Conservation (phyloP, 345 rosid species). For the Excoecaria agallocha region DNA sequence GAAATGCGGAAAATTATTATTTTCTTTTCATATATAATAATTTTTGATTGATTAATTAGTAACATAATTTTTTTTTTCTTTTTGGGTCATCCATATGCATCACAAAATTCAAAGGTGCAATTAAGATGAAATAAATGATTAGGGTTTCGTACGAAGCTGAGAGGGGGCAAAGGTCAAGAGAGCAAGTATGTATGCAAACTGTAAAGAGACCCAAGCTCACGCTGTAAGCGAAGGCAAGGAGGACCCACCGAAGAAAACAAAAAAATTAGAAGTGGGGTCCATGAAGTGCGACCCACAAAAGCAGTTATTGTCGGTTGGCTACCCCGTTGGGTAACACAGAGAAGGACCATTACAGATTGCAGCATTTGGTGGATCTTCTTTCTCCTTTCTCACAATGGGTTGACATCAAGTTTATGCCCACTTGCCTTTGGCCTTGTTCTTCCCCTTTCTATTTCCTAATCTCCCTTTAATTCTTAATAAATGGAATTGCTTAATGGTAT, state of each 20-base stretch:
- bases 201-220: conserved; percentile 14
- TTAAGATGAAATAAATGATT: neutral
- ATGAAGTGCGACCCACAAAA: conserved; percentile 11
- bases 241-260: conserved; percentile 25
- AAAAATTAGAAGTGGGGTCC: neutral
- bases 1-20: no score
- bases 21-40: no score
- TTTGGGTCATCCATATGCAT: neutral
- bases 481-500: no score
- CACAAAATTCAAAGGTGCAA: neutral
- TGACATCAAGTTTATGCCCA: conserved; percentile 44
- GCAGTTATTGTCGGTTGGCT: conserved; percentile 64
- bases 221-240: conserved; percentile 13
- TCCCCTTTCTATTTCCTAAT: conserved; percentile 4
- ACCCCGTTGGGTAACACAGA: conserved; percentile 63
- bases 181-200: neutral
- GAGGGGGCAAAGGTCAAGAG: neutral
- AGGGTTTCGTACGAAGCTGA: neutral
- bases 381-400: conserved; percentile 25
- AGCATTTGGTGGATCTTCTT: conserved; percentile 20
- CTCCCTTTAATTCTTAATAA: neutral
- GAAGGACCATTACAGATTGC: conserved; percentile 34
- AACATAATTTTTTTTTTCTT: no score
- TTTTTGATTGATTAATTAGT: no score
- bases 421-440: conserved; percentile 16